Evolutionary conservation across 2,329 filamentous ascomycete species (phyloP).

Genomic region (Neocatenulostroma microsporum): DNA sequence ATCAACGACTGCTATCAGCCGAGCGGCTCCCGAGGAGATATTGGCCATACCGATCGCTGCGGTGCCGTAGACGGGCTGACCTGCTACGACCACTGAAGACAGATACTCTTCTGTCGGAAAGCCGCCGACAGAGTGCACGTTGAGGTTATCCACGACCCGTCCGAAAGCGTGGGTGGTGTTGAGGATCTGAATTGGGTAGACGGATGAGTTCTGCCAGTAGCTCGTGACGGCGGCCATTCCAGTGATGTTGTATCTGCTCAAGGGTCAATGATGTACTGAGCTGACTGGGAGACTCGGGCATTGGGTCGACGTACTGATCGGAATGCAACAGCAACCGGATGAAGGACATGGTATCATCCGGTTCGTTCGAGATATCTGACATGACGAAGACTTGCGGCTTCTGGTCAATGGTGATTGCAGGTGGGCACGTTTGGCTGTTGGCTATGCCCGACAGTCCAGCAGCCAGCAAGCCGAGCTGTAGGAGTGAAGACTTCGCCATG

Average conservation of each 20-base stretch:
- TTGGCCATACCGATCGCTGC: constrained; percentile 26
- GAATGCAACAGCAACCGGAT: constrained; percentile 20
- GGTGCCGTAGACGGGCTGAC: constrained; percentile 33
- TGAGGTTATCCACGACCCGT: constrained; percentile 35
- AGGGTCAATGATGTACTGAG: background rate
- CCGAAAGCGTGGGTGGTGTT: constrained; percentile 24
- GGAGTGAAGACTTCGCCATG: too few species aligned
- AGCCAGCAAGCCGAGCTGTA: too few species aligned
- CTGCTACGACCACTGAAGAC: constrained; percentile 27
- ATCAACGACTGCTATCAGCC: constrained; percentile 17
- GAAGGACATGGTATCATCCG: constrained; percentile 23
- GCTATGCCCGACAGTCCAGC: constrained; percentile 2
- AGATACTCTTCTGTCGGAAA: constrained; percentile 22
- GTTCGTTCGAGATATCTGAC: constrained; percentile 25
- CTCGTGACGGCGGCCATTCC: constrained; percentile 19
- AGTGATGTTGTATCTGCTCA: constrained; percentile 17
- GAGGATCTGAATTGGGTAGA: constrained; percentile 21
- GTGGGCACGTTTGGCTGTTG: constrained; percentile 9
- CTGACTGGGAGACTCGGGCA: background rate
- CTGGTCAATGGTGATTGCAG: constrained; percentile 14
- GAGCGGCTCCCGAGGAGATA: constrained; percentile 16
- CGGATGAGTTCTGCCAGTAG: constrained; percentile 20
- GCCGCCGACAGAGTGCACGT: constrained; percentile 28
- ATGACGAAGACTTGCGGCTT: constrained; percentile 21
- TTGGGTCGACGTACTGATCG: too few species aligned